Conservation (phyloP, 164 flowering plant genomes). For the Magnolia sinica region DNA sequence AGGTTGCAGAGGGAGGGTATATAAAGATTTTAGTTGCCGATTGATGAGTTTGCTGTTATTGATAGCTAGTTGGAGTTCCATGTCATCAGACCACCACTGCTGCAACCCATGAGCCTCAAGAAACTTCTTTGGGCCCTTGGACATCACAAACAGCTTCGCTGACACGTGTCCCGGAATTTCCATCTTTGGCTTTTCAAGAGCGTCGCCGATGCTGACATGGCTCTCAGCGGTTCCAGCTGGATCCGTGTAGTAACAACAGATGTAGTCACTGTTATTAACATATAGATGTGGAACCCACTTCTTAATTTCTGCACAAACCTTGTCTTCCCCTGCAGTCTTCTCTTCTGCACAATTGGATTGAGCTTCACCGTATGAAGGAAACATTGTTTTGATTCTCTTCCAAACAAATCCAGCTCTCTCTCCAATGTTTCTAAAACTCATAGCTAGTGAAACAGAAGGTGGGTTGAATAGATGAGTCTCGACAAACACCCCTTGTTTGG, state of each 20-base stretch:
- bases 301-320: conserved; percentile 21
- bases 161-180: conserved; percentile 27
- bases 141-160: conserved; percentile 82
- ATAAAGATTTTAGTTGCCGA: conserved; percentile 75
- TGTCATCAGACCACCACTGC: conserved; percentile 96
- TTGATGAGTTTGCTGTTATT: conserved; percentile 71
- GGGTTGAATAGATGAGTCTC: conserved; percentile 96
- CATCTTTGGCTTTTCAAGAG: conserved; percentile 42
- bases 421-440: conserved; percentile 65
- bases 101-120: conserved; percentile 89
- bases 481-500: conserved; percentile 74
- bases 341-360: conserved; percentile 20
- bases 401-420: conserved; percentile 72
- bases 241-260: conserved; percentile 76
- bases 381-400: conserved; percentile 66
- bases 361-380: conserved; percentile 45
- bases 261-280: conserved; percentile 88
- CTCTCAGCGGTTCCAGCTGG: conserved; percentile 24
- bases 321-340: conserved; percentile 4
- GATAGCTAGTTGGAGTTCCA: conserved; percentile 69
- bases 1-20: conserved; percentile 40
- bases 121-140: conserved; percentile 87
- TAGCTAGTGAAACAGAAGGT: conserved; percentile 85
- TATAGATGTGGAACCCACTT: conserved; percentile 77
- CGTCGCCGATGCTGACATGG: conserved; percentile 1